Conservation (phyloP, 371 early-diverging fungal species). For the Actinomortierella ambigua region DNA sequence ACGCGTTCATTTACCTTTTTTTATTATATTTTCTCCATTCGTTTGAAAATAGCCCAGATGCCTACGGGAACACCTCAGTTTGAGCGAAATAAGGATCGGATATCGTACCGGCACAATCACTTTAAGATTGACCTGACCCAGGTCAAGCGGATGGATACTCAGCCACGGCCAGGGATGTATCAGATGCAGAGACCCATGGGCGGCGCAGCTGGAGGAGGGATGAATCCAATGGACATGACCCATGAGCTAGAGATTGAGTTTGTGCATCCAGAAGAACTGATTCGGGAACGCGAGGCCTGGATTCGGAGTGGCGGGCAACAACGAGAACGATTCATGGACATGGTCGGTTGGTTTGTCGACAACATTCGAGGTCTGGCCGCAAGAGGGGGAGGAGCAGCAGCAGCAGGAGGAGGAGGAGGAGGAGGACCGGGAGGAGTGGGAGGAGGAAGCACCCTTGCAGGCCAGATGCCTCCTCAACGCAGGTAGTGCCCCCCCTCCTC, state of each 20-base stretch:
- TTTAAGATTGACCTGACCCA: conserved; percentile 80
- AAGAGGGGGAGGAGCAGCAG: no score
- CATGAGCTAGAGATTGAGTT: conserved; percentile 71
- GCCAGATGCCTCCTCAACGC: no score
- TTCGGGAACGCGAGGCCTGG: conserved; percentile 46
- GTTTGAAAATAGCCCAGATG: conserved; percentile 29
- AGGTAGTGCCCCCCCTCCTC: no score
- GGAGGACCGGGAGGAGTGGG: no score
- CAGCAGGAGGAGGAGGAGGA: no score
- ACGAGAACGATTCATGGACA: conserved; percentile 52
- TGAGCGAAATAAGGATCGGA: conserved; percentile 75
- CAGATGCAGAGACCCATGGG: no score
- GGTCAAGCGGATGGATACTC: conserved; percentile 53
- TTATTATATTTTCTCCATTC: conserved; percentile 1
- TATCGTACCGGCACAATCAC: conserved; percentile 75
- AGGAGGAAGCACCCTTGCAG: no score
- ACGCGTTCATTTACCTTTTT: conserved; percentile 1
- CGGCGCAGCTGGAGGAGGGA: background rate
- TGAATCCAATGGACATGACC: conserved; percentile 43
- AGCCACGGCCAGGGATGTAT: no score
- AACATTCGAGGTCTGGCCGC: conserved; percentile 52
- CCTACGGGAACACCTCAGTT: conserved; percentile 48
- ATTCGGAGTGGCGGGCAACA: conserved; percentile 44
- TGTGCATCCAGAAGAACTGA: conserved; percentile 49
- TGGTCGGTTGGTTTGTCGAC: conserved; percentile 61